Conservation (phyloP, 345 rosid species). For the Aquilaria yunnanensis region DNA sequence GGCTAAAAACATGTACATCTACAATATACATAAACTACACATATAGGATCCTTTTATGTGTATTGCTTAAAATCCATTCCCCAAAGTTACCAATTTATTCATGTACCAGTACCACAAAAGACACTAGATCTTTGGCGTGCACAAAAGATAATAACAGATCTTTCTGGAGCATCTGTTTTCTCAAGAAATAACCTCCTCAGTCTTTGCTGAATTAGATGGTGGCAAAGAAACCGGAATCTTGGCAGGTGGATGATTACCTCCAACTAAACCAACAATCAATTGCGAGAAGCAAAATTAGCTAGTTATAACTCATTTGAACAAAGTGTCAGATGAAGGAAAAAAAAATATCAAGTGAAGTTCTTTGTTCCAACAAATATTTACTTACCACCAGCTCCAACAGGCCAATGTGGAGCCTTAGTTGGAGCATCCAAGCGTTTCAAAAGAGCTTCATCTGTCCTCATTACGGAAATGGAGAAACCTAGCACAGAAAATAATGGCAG, state of each 20-base stretch:
- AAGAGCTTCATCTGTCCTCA: slow-evolving; percentile 72
- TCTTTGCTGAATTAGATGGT: slow-evolving; percentile 46
- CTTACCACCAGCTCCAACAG: slow-evolving; percentile 81
- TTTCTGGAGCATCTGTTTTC: slow-evolving; percentile 3
- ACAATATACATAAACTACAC: too few species aligned
- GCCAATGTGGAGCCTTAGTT: slow-evolving; percentile 97
- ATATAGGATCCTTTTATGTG: too few species aligned
- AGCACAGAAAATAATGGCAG: slow-evolving; percentile 7
- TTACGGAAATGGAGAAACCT: slow-evolving; percentile 93
- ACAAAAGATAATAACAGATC: too few species aligned
- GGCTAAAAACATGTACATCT: too few species aligned
- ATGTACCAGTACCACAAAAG: too few species aligned
- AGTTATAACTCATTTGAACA: background rate
- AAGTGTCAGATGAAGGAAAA: background rate
- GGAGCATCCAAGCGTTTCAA: slow-evolving; percentile 77
- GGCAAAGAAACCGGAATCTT: slow-evolving; percentile 88
- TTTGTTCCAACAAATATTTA: slow-evolving; percentile 4
- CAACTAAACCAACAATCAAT: slow-evolving; percentile 14
- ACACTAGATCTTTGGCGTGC: too few species aligned
- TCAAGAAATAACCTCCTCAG: slow-evolving; percentile 40
- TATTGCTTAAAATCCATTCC: too few species aligned
- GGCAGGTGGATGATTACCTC: slow-evolving; percentile 84
- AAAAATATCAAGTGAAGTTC: too few species aligned
- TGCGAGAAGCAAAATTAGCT: background rate
- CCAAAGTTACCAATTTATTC: too few species aligned